A percentile compares a stretch with the other conserved stretches of the same genome.
These are phyloP conservation scores for Penicillium brevicompactum DNA, from an alignment of 2,329 filamentous ascomycete species.

Conservation along the genomic window DNA sequence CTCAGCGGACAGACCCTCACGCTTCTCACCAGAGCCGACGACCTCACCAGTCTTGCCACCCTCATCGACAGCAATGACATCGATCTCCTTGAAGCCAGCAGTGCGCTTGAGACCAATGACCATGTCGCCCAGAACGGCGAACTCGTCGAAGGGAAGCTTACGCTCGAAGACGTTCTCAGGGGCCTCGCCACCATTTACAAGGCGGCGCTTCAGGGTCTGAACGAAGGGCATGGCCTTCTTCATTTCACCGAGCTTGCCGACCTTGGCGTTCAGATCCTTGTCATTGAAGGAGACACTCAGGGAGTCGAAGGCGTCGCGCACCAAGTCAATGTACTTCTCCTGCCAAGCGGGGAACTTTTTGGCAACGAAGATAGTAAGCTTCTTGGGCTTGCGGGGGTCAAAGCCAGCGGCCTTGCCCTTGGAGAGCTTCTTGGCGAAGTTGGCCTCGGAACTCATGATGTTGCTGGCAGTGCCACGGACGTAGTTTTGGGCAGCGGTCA, in stretches of 20 bases:
- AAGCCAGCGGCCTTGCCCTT: conserved; percentile 87
- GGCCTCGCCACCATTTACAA: conserved; percentile 68
- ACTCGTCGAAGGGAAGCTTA: conserved; percentile 85
- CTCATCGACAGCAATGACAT: conserved; percentile 70
- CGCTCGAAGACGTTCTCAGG: conserved; percentile 73
- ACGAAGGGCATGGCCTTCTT: conserved; percentile 99
- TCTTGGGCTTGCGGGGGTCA: conserved; percentile 90
- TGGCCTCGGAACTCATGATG: conserved; percentile 83
- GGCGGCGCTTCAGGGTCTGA: conserved; percentile 79
- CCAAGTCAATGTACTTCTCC: conserved; percentile 80
- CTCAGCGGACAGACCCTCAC: conserved; percentile 66
- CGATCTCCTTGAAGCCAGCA: conserved; percentile 69
- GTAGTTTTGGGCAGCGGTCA: conserved; percentile 81
- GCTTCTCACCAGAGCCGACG: conserved; percentile 54
- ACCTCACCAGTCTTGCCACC: conserved; percentile 53
- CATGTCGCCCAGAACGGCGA: conserved; percentile 74
- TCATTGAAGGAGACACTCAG: conserved; percentile 69
- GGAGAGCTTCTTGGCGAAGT: conserved; percentile 75
- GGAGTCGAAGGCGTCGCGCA: conserved; percentile 70
- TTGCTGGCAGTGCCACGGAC: conserved; percentile 72
- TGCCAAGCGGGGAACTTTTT: conserved; percentile 87
- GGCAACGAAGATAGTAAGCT: conserved; percentile 82
- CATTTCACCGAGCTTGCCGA: conserved; percentile 77
- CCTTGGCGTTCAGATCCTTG: conserved; percentile 75
- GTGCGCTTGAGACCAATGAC: conserved; percentile 75